Base-by-base conservation (phyloP, 1,139 yeast species). In the Kodamaea arcana region DNA sequence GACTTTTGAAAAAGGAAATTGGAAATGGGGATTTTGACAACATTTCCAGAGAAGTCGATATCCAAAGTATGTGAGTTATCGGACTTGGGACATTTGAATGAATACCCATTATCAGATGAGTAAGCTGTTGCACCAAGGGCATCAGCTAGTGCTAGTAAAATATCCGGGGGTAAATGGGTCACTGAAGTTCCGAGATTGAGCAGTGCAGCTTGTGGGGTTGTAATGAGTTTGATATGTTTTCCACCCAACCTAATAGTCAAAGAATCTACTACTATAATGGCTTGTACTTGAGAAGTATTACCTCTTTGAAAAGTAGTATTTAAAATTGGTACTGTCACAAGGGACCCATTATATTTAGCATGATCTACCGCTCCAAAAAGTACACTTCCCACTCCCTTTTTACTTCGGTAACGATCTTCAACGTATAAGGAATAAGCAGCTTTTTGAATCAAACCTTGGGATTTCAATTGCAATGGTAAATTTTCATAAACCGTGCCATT, bases 101-200 rank as follows among this genome's bases (percentile, higher is more conserved):
- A 5, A 41, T 71, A 75, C 17, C 54, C 52, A 4, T 62, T 69
- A 10, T 49, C 40, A 2, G 44, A 30, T 2, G 41, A 28, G 30
- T 58, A 53, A 47, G 62, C 75, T 2, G 44, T 29, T 29, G 66
- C 65, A 13, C 58, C 60, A 21, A 66, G 50, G 11, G 53, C 47
- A 2, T 48, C 48, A 10, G 58, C 69, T 18, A 68, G 32, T 11
- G 46, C 54, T 7, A 34, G n/a, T 6, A 61, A 50, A 26, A 69
- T 48, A 8, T 41, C 24, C 1, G 40, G 15, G 4, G 72, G 62
- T 35, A 69, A 51, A 43, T 59, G 55, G 2, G 66, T 50, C 35
- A 71, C 64, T 3, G 75, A 62, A 23, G 65, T 48, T 2, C 55
- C 56, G 4, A 51, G 40, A 32, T 52, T 56, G 26, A 52, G 38